A percentile compares a stretch with the other conserved stretches of the same genome.
Conservation (phyloP, 1,284 basidiomycete species). For the Tilletia setariae region DNA sequence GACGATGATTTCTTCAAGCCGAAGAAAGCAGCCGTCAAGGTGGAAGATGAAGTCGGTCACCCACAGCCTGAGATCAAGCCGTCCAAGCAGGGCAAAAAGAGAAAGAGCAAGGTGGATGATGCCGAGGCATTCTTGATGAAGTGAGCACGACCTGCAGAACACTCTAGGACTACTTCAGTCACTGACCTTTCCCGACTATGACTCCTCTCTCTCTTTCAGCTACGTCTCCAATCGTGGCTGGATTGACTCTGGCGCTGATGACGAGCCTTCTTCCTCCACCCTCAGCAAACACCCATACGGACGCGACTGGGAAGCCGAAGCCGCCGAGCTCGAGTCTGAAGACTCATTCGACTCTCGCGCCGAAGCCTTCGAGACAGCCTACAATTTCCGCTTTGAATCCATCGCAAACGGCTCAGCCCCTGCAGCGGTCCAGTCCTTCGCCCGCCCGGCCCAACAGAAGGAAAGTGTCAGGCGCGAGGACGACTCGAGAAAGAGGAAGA, state of each 20-base stretch:
- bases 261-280: background rate
- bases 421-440: slow-evolving; percentile 43
- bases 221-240: slow-evolving; percentile 53
- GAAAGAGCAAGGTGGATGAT: slow-evolving; percentile 57
- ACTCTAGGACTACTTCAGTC: background rate
- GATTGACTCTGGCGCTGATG: slow-evolving; percentile 31
- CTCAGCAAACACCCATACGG: slow-evolving; percentile 21
- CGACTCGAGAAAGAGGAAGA: slow-evolving; percentile 46
- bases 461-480: slow-evolving; percentile 46
- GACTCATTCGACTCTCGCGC: slow-evolving; percentile 48
- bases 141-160: slow-evolving; percentile 59
- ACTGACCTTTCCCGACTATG: background rate
- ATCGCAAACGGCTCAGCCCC: slow-evolving; percentile 35
- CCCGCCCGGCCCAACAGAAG: slow-evolving; percentile 33
- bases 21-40: slow-evolving; percentile 48
- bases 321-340: slow-evolving; percentile 49
- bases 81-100: slow-evolving; percentile 46
- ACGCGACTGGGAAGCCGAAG: slow-evolving; percentile 51
- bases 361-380: slow-evolving; percentile 51
- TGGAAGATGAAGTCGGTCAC: slow-evolving; percentile 35
- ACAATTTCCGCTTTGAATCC: slow-evolving; percentile 54
- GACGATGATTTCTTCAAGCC: slow-evolving; percentile 63
- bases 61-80: slow-evolving; percentile 34
- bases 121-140: slow-evolving; percentile 86
- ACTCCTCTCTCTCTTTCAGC: slow-evolving; percentile 20